Conservation (phyloP, 73 alveolate genomes). For the Paramecium bursaria region DNA sequence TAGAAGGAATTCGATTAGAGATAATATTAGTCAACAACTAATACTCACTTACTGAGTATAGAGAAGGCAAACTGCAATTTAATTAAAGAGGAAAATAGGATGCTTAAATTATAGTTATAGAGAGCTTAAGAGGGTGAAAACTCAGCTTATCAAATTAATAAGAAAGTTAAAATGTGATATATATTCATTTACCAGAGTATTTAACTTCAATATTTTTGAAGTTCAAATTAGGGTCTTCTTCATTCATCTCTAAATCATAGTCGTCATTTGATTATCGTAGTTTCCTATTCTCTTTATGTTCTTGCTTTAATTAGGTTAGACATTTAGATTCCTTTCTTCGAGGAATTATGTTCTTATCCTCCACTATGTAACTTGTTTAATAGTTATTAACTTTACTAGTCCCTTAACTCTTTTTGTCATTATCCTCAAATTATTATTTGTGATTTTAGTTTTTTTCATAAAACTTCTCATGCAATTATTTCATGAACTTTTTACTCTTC, state of each 20-base stretch:
- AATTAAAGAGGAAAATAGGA: constrained; percentile 51
- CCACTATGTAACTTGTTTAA: background rate
- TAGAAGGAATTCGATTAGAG: constrained; percentile 18
- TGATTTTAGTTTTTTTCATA: background rate
- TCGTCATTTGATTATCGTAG: constrained; percentile 54
- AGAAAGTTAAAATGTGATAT: no score
- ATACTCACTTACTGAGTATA: constrained; percentile 13
- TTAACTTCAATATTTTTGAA: constrained; percentile 41
- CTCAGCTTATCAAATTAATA: no score
- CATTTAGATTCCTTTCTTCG: constrained; percentile 54
- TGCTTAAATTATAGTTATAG: background rate
- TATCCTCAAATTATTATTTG: no score
- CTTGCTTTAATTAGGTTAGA: constrained; percentile 13
- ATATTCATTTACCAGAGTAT: background rate
- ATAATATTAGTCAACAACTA: constrained; percentile 19
- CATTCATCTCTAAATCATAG: constrained; percentile 52
- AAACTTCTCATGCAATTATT: constrained; percentile 53
- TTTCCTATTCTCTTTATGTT: constrained; percentile 55
- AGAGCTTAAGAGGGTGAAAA: no score
- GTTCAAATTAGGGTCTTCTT: constrained; percentile 40
- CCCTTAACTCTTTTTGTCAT: constrained; percentile 23
- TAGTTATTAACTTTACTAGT: constrained; percentile 54
- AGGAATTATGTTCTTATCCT: background rate
- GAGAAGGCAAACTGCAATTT: background rate
- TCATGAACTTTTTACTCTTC: constrained; percentile 24